A percentile compares a stretch with the other conserved stretches of the same genome.
Conservation (phyloP, 208 protist genomes). For the Trypanosoma rangeli region DNA sequence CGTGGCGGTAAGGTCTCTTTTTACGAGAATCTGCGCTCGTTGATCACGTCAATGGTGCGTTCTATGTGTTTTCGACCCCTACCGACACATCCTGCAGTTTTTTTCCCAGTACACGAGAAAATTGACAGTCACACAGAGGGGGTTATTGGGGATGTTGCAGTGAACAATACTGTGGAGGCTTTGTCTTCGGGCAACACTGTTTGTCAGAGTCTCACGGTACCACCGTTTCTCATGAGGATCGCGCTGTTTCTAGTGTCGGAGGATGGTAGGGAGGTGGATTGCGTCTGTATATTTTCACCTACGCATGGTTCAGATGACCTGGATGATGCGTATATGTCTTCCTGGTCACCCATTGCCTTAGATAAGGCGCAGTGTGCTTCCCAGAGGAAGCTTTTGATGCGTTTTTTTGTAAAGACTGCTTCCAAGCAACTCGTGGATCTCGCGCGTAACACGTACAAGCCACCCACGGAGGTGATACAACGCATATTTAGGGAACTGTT, state of each 20-base stretch:
- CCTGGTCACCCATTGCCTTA: conserved; percentile 1
- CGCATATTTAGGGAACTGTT: conserved; percentile 46
- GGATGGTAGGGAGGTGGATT: conserved; percentile 14
- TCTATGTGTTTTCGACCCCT: conserved; percentile 25
- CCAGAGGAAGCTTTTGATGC: conserved; percentile 30
- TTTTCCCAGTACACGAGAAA: conserved; percentile 16
- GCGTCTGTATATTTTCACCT: conserved; percentile 14
- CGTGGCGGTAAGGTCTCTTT: not conserved
- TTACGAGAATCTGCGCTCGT: conserved; percentile 10
- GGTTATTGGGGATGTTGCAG: not conserved
- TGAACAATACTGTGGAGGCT: not conserved
- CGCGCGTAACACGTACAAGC: conserved; percentile 30
- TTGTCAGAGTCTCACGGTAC: not conserved
- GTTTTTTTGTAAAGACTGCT: conserved; percentile 63
- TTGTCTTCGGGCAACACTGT: not conserved
- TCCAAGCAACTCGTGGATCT: conserved; percentile 39
- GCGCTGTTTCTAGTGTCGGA: conserved; percentile 22
- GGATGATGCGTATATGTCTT: not conserved
- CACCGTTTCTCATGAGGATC: conserved; percentile 31
- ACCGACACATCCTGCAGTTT: conserved; percentile 23
- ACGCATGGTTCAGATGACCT: not conserved
- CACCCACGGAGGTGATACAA: conserved; percentile 38
- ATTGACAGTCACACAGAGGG: not conserved
- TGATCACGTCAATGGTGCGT: conserved; percentile 24
- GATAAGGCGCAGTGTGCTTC: not conserved